Conservation (phyloP, 2,329 filamentous ascomycete species). For the Trichophyton verrucosum region DNA sequence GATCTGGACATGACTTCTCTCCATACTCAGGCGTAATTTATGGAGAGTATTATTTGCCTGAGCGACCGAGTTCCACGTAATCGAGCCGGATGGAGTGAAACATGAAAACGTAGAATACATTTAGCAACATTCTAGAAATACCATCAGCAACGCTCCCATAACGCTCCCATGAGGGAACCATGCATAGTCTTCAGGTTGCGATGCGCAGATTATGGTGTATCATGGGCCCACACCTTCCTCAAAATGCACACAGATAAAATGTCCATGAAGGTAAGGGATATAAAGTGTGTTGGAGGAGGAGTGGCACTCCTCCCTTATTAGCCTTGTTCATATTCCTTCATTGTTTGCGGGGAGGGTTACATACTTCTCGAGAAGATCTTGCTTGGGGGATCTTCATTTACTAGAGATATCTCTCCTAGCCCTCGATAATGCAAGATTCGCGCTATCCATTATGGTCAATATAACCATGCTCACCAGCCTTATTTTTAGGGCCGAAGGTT, state of each 20-base stretch:
- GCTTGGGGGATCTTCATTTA: not conserved
- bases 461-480: slow-evolving; percentile 4
- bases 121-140: not conserved
- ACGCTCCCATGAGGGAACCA: not conserved
- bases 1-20: no score
- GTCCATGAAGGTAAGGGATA: not conserved
- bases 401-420: not conserved
- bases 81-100: not conserved
- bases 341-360: not conserved
- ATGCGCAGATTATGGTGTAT: not conserved
- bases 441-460: not conserved
- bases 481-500: not conserved
- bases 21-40: not conserved
- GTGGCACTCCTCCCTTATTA: not conserved
- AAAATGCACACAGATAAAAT: no score
- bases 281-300: not conserved
- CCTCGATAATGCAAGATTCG: not conserved
- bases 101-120: not conserved
- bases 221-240: not conserved
- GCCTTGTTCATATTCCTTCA: not conserved
- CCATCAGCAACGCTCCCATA: not conserved
- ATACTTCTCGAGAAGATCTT: not conserved
- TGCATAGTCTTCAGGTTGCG: not conserved
- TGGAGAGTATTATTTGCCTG: not conserved
- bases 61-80: not conserved